Percentiles rank a stretch among this genome's conserved stretches.
These are phyloP conservation scores for Globisporangium solare DNA, from an alignment of 352 stramenopile genomes.

Conservation along the genomic window DNA sequence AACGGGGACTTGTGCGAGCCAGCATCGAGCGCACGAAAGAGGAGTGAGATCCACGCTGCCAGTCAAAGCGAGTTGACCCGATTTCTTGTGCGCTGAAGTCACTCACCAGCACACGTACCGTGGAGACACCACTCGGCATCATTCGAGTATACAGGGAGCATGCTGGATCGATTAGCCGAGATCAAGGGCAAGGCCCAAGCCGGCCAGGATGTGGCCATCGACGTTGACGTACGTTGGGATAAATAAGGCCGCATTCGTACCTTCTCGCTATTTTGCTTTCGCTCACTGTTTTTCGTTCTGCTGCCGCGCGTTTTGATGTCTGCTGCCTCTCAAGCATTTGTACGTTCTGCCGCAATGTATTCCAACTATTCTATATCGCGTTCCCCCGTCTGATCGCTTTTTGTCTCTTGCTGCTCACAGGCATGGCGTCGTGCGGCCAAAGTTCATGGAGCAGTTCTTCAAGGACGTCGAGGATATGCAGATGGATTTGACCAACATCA, in stretches of 20 bases:
- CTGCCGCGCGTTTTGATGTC: not conserved
- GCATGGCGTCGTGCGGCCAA: conserved; percentile 53
- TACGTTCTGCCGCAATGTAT: not conserved
- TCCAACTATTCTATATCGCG: not conserved
- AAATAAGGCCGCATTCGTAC: not conserved
- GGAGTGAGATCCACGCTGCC: too few relatives aligned
- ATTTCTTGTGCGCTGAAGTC: not conserved
- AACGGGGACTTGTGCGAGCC: not conserved
- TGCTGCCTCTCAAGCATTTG: not conserved
- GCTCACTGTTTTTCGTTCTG: not conserved
- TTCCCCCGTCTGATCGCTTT: not conserved
- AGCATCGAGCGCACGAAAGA: too few relatives aligned
- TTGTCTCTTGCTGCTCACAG: conserved; percentile 12
- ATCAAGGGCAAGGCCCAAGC: conserved; percentile 49
- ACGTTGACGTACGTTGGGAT: conserved; percentile 45
- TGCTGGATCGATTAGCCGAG: conserved; percentile 72
- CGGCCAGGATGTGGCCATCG: conserved; percentile 42
- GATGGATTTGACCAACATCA: conserved; percentile 89
- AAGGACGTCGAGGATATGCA: conserved; percentile 94
- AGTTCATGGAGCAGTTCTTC: conserved; percentile 96
- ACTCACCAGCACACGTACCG: not conserved
- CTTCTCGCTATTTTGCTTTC: not conserved
- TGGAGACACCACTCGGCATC: not conserved
- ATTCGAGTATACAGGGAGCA: conserved; percentile 10
- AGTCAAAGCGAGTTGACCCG: too few relatives aligned